These are phyloP conservation scores for Elsinoe arachidis DNA, from an alignment of 2,329 filamentous ascomycete species.

Conservation along the genomic window DNA sequence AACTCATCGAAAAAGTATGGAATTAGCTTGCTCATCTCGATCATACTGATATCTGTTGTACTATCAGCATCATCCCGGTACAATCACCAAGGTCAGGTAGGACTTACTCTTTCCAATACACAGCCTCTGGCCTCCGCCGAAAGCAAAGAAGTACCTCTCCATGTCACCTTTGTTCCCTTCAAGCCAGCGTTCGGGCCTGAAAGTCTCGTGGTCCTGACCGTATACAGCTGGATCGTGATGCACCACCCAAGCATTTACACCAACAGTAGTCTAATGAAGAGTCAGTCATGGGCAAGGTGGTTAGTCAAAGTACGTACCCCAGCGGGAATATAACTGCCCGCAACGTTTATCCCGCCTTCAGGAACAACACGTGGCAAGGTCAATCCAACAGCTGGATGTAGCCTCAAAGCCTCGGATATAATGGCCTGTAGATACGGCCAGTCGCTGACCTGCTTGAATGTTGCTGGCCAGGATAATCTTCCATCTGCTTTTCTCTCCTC, in stretches of 20 bases:
- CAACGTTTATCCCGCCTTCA: conserved; percentile 15
- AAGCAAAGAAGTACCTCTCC: conserved; percentile 37
- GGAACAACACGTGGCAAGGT: conserved; percentile 6
- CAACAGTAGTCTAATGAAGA: conserved; percentile 42
- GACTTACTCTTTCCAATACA: conserved; percentile 36
- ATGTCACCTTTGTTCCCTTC: conserved; percentile 28
- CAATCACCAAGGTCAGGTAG: neutral
- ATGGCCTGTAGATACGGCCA: conserved; percentile 25
- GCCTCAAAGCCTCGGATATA: conserved; percentile 24
- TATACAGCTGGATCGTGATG: conserved; percentile 32
- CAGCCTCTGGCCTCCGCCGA: conserved; percentile 37
- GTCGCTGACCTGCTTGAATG: conserved; percentile 20
- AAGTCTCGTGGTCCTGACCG: conserved; percentile 35
- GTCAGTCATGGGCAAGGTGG: conserved; percentile 26
- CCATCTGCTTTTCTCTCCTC: neutral
- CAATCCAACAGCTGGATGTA: conserved; percentile 22
- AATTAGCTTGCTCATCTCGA: conserved; percentile 40
- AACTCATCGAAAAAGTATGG: neutral
- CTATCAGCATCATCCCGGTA: neutral
- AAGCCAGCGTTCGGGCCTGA: conserved; percentile 44
- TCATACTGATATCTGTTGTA: conserved; percentile 34
- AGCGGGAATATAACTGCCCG: too few species aligned
- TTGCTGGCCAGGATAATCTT: conserved; percentile 15
- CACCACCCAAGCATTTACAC: conserved; percentile 35
- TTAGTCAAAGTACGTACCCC: too few species aligned